Evolutionary conservation across 441 rosid species (phyloP), one percentile per base, ranked within the genome.

Genomic region (Croton setiger): DNA sequence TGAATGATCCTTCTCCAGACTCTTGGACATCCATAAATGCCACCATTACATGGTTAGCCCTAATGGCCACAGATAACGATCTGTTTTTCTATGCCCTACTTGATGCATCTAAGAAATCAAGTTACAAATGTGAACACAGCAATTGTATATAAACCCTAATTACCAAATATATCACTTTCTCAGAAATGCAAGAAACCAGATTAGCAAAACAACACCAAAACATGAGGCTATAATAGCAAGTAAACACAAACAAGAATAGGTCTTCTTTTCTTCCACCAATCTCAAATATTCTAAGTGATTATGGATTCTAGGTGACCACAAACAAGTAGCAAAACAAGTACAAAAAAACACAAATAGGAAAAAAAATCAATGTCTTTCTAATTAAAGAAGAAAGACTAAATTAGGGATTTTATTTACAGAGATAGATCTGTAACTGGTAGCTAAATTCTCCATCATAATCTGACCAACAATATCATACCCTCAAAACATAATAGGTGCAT

Each of bases 391-490:
- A 31, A 57, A 31, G 36, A 20, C 72, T 45, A 60, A 31, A 60
- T 33, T 14, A 20, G 44, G 9, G 21, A 61, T 12, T 39, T 58
- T 58, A 60, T 44, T 53, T 66, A 71, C 51, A 73, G 35, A 39
- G 52, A 72, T 3, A 36, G 39, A 36, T 36, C 52, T 53, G 43
- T 61, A 64, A 70, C 59, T 21, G 27, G 56, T 18, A 27, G 59
- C 17, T 4, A 31, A 23, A 47, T 70, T 75, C 66, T 64, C 68
- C 75, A 69, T 57, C 41, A 21, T 57, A 54, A 69, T 65, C 5
- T 23, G 52, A 66, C 39, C 44, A 72, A 72, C 23, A 79, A 63
- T 45, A 33, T 17, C 48, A 45, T 47, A 64, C 58, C 56, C 17
- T 58, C 54, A 45, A 35, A 68, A 56, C 59, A 58, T 43, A 52